Evolutionary conservation across 352 stramenopile genomes (phyloP), one percentile per base, ranked within the genome.

Genomic region (Thraustochytrium striatum): DNA sequence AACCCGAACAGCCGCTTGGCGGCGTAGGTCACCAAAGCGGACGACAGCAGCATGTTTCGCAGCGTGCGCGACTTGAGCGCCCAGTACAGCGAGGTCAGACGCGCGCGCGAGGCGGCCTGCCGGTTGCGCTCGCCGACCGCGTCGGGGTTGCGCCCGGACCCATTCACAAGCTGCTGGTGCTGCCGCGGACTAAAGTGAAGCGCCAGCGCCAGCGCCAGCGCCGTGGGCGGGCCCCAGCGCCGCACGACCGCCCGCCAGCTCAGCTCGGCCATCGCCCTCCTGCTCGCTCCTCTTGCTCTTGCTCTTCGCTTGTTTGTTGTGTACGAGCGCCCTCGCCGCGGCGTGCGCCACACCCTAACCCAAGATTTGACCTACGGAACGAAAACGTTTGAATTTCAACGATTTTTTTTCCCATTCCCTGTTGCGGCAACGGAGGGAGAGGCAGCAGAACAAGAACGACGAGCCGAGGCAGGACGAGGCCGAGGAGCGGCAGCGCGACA

Each of bases 21-120:
- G 19, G 70, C 25, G 33, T 61, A 55, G 9, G 75, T 75, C 33
- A 82, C 39, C 16, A 21, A 69, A 21, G 32, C 70, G 21, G 61
- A 44, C 25, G n/a, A 44, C 7, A 82, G 33, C 0, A 82, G 62
- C 61, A 81, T 61, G 44, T 81, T 82, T 9, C 61, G 55, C 32
- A 82, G 39, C 44, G 73, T 78, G 11, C 35, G 50, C 21, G 33
- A 72, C 53, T 72, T 5, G 5, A 81, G 62, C 43, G 72, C 52
- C 13, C 36, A 73, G 8, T 7, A 25, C 33, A 81, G 13, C 13
- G 58, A 0, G 9, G n/a, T 28, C 16, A 81, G 13, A 19, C 61
- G 16, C 47, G 47, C 47, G 16, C 47, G 16, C 47, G 47, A 55
- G 25, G 47, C 47, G 25, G 16, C 25, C 30, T 61, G 52, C 41